A percentile compares a stretch with the other conserved stretches of the same genome.
These are phyloP conservation scores for Penicillium palitans DNA, from an alignment of 2,329 filamentous ascomycete species.

Conservation along the genomic window DNA sequence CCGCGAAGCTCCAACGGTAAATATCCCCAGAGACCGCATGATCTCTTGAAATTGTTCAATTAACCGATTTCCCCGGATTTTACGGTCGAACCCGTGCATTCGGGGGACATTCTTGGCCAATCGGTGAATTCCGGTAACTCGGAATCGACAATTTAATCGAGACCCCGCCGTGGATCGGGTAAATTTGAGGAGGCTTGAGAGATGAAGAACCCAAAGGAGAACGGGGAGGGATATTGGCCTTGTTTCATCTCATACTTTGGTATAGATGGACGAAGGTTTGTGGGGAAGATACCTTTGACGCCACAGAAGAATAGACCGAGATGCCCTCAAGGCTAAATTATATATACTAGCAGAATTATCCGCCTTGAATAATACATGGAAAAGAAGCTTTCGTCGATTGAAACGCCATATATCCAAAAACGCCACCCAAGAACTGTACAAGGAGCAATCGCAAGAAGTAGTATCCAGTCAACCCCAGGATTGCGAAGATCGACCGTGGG, in stretches of 20 bases:
- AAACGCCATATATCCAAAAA: neutral
- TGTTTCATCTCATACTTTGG: neutral
- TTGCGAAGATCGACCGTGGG: neutral
- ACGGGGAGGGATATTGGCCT: neutral
- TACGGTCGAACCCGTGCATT: neutral
- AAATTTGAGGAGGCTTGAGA: neutral
- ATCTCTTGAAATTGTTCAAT: neutral
- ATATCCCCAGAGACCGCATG: neutral
- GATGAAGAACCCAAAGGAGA: neutral
- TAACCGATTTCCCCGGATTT: constrained; percentile 16
- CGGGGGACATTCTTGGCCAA: neutral
- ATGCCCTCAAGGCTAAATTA: neutral
- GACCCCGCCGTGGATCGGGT: neutral
- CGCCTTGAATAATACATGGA: neutral
- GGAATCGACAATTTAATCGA: neutral
- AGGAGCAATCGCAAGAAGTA: neutral
- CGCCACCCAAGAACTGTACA: neutral
- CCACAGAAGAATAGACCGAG: neutral
- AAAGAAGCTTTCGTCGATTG: neutral
- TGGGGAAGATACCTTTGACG: neutral
- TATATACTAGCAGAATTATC: neutral
- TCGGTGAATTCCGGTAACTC: neutral
- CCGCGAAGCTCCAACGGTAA: constrained; percentile 1
- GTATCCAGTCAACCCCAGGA: neutral
- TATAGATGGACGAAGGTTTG: neutral